Evolutionary conservation across 2,329 filamentous ascomycete genomes (phyloP).

Genomic region (Pezicula carpinea): DNA sequence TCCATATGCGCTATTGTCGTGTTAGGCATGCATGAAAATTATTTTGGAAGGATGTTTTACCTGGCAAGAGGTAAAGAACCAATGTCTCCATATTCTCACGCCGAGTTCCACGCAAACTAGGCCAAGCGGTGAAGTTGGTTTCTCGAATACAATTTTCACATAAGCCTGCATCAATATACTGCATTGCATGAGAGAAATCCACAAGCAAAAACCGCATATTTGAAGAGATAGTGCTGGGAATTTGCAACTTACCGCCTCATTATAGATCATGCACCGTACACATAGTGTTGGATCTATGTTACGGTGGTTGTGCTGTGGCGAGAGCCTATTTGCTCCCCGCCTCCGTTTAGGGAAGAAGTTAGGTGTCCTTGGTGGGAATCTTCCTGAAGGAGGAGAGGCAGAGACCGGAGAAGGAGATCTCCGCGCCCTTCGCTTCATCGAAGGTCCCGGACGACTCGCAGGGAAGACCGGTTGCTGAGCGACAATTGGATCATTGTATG

Average conservation of each 20-base stretch:
- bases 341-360: not conserved
- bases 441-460: not conserved
- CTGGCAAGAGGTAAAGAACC: slow-evolving; percentile 13
- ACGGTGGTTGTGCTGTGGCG: not conserved
- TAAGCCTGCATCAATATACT: slow-evolving; percentile 7
- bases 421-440: not conserved
- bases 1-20: slow-evolving; percentile 10
- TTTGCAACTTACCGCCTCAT: not conserved
- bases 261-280: not conserved
- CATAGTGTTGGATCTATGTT: not conserved
- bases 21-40: not conserved
- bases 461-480: not conserved
- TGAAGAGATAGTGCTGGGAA: too few species aligned
- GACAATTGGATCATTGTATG: not conserved
- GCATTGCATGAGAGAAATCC: too few species aligned
- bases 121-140: slow-evolving; percentile 9
- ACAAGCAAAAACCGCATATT: too few species aligned
- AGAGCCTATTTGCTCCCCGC: not conserved
- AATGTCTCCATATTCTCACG: slow-evolving; percentile 12
- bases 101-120: slow-evolving; percentile 9
- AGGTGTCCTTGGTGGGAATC: not conserved
- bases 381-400: not conserved
- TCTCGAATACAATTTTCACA: slow-evolving; percentile 10
- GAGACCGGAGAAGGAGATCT: not conserved
- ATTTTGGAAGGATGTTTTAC: not conserved